Base-by-base conservation (phyloP, 2,329 filamentous ascomycete genomes). In the Scytalidium lignicola region DNA sequence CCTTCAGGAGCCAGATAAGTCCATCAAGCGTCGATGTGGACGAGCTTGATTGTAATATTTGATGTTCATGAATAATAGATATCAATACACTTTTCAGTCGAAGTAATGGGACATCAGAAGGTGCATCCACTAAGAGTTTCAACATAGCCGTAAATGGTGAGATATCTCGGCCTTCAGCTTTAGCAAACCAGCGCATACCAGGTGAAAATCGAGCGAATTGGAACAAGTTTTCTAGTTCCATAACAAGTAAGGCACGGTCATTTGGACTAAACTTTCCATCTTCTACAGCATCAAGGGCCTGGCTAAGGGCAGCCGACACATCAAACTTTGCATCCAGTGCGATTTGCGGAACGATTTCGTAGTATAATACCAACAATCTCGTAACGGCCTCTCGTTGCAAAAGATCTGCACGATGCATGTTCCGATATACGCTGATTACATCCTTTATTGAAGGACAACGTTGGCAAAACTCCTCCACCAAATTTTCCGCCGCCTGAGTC, bases 181-280 rank as follows among this genome's bases (percentile, higher is more conserved):
- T 91, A 54, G 86, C 78, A 72, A 93, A 96, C 92, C 92, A 97
- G 54, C 86, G 83, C 83, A 96, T 93, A 5, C 85, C 84, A 0
- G 88, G 83, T 2, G 90, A 95, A 58, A 85, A 82, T 54, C 83
- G 80, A 3, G 91, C 90, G 63, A 96, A 88, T 23, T 83, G 78
- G 17, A 96, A 80, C 17, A 95, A 73, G 64, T 92, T 88, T 64
- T 90, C 85, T 22, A 96, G 72, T 66, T 95, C 88, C 60, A 91
- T 79, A 9, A 86, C 66, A 19, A 80, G 73, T 43, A 91, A 71
- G 1, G 75, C 74, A 44, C 74, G 67, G 43, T 80, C 73, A 40
- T 76, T 73, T 2, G 73, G 67, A 15, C 46, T 51, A 17, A 57
- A 48, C 2, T 43, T 42, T 6, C 75, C 70, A 13, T 75, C 67